Evolutionary conservation across 352 stramenopile species (phyloP).

Genomic region (Phytophthora parvispora): DNA sequence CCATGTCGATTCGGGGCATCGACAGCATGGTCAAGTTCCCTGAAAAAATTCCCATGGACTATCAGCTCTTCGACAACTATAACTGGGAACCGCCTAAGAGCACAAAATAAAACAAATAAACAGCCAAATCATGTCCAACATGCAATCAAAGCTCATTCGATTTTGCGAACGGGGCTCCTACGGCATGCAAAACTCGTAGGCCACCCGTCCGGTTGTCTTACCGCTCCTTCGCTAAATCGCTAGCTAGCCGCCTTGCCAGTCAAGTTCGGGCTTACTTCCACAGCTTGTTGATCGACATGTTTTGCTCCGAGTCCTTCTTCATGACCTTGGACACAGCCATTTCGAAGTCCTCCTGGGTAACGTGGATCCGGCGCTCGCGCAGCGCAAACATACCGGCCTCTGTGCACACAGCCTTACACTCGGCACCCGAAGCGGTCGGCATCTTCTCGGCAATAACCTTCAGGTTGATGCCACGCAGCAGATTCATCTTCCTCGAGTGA

Average conservation of each 20-base stretch:
- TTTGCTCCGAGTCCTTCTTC: conserved; percentile 99
- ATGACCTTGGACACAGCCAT: conserved; percentile 99
- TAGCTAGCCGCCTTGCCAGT: conserved; percentile 5
- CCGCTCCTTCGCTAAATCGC: conserved; percentile 14
- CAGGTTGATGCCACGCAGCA: conserved; percentile 99
- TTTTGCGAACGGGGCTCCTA: conserved; percentile 24
- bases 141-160: conserved; percentile 38
- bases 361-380: conserved; percentile 98
- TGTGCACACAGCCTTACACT: conserved; percentile 99
- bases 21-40: conserved; percentile 86
- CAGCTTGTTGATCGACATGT: conserved; percentile 99
- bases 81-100: conserved; percentile 74
- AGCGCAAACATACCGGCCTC: conserved; percentile 99
- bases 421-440: conserved; percentile 97
- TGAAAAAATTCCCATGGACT: conserved; percentile 80
- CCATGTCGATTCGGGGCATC: conserved; percentile 73
- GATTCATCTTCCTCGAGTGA: conserved; percentile 99
- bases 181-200: not conserved
- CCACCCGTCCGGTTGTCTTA: conserved; percentile 4
- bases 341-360: conserved; percentile 99
- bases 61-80: conserved; percentile 90
- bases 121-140: conserved; percentile 10
- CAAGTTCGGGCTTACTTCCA: conserved; percentile 96
- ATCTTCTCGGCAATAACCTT: conserved; percentile 99
- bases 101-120: conserved; percentile 26